Conservation (phyloP, 2,329 filamentous ascomycete species). For the Colletotrichum sp. region DNA sequence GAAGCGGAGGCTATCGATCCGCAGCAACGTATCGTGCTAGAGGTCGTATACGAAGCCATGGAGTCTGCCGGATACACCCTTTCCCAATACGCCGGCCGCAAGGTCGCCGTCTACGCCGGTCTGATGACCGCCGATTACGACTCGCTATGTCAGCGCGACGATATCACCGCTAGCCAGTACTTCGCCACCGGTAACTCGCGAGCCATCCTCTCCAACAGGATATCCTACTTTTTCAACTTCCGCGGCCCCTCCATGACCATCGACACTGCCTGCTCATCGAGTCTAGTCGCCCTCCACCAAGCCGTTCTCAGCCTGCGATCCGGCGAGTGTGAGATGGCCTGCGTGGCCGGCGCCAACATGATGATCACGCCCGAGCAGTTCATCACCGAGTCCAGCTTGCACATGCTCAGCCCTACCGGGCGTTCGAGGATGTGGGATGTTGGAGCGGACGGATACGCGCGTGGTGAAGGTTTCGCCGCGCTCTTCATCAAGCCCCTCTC, state of each 20-base stretch:
- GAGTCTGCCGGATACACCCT: conserved; percentile 29
- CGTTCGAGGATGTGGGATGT: conserved; percentile 42
- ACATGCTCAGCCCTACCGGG: conserved; percentile 32
- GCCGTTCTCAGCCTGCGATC: conserved; percentile 40
- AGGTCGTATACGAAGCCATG: conserved; percentile 39
- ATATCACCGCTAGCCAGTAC: conserved; percentile 29
- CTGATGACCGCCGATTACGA: conserved; percentile 32
- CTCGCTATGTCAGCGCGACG: conserved; percentile 29
- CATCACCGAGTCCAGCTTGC: conserved; percentile 25
- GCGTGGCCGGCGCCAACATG: conserved; percentile 37
- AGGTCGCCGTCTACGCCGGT: conserved; percentile 27
- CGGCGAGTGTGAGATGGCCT: conserved; percentile 34
- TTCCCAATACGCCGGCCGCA: conserved; percentile 11
- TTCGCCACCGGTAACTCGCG: conserved; percentile 37
- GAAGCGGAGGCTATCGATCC: conserved; percentile 37
- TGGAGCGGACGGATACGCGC: conserved; percentile 51
- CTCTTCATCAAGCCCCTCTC: conserved; percentile 47
- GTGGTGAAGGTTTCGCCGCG: conserved; percentile 49
- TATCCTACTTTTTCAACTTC: conserved; percentile 47
- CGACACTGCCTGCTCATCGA: conserved; percentile 52
- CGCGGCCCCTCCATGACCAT: conserved; percentile 46
- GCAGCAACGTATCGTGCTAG: conserved; percentile 34
- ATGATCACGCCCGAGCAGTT: conserved; percentile 20
- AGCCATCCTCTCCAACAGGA: conserved; percentile 42
- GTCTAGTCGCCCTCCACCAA: conserved; percentile 45